phyloP scores from a whole-genome alignment of 2,329 filamentous ascomycete genomes.

The Colletotrichum nymphaeae region DNA sequence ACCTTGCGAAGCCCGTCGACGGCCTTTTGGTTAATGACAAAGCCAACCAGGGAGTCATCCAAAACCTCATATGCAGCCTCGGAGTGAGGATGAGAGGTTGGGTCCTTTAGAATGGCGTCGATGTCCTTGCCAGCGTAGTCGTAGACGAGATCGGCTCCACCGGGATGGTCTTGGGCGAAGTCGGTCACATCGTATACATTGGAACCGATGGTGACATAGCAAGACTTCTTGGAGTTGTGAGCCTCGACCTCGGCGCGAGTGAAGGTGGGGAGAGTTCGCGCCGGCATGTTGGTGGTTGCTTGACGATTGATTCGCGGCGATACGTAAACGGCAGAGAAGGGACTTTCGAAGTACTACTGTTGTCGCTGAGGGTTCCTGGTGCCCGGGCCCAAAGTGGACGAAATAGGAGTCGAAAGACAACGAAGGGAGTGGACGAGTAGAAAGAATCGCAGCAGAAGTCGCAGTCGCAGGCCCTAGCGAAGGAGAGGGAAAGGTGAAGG shows the following conservation, averaged over 20 bases:
- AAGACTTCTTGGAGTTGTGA: constrained; percentile 84
- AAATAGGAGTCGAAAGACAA: constrained; percentile 11
- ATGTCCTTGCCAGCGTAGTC: constrained; percentile 93
- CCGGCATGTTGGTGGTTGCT: constrained; percentile 70
- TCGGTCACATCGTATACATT: constrained; percentile 97
- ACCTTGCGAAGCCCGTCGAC: constrained; percentile 47
- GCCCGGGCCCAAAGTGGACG: constrained; percentile 19
- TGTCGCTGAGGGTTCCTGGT: constrained; percentile 6
- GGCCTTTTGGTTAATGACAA: constrained; percentile 72
- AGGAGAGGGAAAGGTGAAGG: neutral
- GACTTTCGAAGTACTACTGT: neutral
- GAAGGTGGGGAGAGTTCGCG: constrained; percentile 84
- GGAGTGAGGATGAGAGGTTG: constrained; percentile 84
- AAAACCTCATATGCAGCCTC: constrained; percentile 97
- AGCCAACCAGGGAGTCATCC: constrained; percentile 87
- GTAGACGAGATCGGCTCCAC: constrained; percentile 87
- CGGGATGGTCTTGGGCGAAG: constrained; percentile 91
- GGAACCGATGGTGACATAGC: constrained; percentile 89
- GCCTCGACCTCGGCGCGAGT: constrained; percentile 82
- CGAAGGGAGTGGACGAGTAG: constrained; percentile 30
- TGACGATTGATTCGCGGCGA: constrained; percentile 26
- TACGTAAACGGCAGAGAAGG: constrained; percentile 30
- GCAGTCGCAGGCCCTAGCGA: constrained; percentile 20
- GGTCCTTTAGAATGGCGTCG: constrained; percentile 83
- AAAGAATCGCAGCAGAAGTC: constrained; percentile 19